Base-by-base conservation (phyloP, 2,329 filamentous ascomycete species). In the Hysterium pulicare region DNA sequence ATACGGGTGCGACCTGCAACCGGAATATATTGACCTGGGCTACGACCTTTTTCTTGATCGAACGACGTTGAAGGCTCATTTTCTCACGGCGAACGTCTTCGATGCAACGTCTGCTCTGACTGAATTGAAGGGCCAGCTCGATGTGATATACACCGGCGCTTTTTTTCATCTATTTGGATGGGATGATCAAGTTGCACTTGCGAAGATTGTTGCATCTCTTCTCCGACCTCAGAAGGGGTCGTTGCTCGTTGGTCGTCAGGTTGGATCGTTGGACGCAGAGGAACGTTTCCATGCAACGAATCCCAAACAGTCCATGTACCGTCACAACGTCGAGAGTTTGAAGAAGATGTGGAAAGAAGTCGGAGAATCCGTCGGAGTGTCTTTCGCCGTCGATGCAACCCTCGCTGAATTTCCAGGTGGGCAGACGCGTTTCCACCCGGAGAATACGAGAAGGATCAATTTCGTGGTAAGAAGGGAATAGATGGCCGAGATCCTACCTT, bases 221-320 rank as follows among this genome's bases (percentile, higher is more conserved):
- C 50, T 69, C n/a, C 48, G 49, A 9, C 53, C 59, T 15, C 67
- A 70, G 50, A 63, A 68, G 1, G 70, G 70, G 1, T 71, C 70
- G 8, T 66, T 77, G 52, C 71, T 81, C 22, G 71, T 78, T 40
- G 77, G 78, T 23, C 68, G 72, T 10, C 76, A 81, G 23, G 66
- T 77, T 22, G 75, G 76, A 23, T 41, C 56, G 7, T 34, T 50
- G 3, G 48, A 51, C 10, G 47, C 59, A 3, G 51, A 37, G 5
- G 52, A 60, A 31, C 42, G 49, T 16, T 33, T 20, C 9, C 51
- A 51, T 36, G 36, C 21, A 19, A 48, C 40, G 2, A 48, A 43
- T 40, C 45, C 48, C 20, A 46, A 45, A 10, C 48, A 44, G 11
- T 53, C 28, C 13, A 58, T 59, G 48, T 64, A 48, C 46, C 56